Base-by-base conservation (phyloP, 345 rosid species). In the Mercurialis annua region DNA sequence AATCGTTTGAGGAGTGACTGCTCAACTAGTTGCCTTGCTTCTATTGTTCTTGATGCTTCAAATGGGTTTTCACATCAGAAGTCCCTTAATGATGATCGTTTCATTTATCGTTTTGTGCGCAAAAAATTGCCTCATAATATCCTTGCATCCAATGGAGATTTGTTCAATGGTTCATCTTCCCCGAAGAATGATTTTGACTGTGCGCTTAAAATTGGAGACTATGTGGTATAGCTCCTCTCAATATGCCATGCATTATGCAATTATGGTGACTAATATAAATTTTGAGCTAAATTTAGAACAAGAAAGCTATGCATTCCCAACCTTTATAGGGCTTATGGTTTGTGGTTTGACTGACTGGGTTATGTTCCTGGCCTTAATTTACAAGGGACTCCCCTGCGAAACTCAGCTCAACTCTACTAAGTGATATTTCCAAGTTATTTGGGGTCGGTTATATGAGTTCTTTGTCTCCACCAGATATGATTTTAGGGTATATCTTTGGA, bases 171-270 rank as follows among this genome's bases (percentile, higher is more conserved):
- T 52, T 73, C 48, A 31, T 48, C 74, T 73, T 61, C 80, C 68
- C 67, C 76, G 34, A 57, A 58, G 53, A 81, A 84, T 74, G 83
- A 77, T 79, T 70, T 87, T 71, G 83, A 82, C 72, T 75, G 85
- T 81, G 75, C 75, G 17, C 91, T 94, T 54, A 86, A 71, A 86
- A 76, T 61, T 72, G 99, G 99, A 74, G 99, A 91, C 73, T 82
- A 81, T 70, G 99, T 94, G 96, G 97, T 94, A 89, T 50, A 20
- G 20, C 60, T 59, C 20, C 40, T 34, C 40, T 34, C 14, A 60
- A 20, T 20, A 49, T 59, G 31, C 16, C 10, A 38, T 59, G 17
- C 11, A n/a, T 4, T 11, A 12, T 50, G 30, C 12, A n/a, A 14
- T 49, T n/a, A 27, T 51, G 27, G 26, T 51, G 53, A 59, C 10